Base-by-base conservation (phyloP, 2,329 filamentous ascomycete species). In the Tolypocladium inflatum region DNA sequence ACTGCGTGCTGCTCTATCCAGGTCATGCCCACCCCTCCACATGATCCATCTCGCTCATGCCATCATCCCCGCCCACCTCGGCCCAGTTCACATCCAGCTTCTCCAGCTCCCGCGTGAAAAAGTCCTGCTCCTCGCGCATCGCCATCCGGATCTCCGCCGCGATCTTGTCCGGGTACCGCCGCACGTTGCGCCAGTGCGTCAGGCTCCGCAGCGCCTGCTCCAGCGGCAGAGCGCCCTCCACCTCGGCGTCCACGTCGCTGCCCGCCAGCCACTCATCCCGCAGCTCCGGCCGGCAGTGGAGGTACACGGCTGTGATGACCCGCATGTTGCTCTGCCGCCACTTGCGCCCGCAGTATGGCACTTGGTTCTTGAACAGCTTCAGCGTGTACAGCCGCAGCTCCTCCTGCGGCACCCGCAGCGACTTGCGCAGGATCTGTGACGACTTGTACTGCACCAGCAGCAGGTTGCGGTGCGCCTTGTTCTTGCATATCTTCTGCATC, bases 301-400 rank as follows among this genome's bases (percentile, higher is more conserved):
- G 79, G 72, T 97, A 99, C 1, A 99, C 90, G 4, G 92, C 91
- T 0, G 94, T 99, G 69, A 99, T 99, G 68, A 97, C 92, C 57
- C 93, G 89, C 94, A 99, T 99, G 73, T 99, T 97, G 65, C 86
- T 87, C 76, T 97, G 94, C 17, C 94, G 87, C 94, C 94, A 99
- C 76, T 99, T 99, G 50, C 94, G 87, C 26, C 94, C 93, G 72
- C 93, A 97, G 78, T 96, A 99, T 1, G 94, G 94, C 5, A 99
- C 94, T 73, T 99, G 94, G 60, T 91, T 94, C 74, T 99, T 99
- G 85, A 97, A 97, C 0, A 99, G 82, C 74, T 99, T 99, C 65
- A 99, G 83, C 0, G 94, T 96, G 76, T 97, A 97, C 50, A 96
- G 85, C 7, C 94, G 86, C 45, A 99, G 80, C 67, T 91, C 83